Evolutionary conservation across 1,284 basidiomycete species (phyloP), one percentile per base, ranked within the genome.

Genomic region (Heterobasidion parviporum): DNA sequence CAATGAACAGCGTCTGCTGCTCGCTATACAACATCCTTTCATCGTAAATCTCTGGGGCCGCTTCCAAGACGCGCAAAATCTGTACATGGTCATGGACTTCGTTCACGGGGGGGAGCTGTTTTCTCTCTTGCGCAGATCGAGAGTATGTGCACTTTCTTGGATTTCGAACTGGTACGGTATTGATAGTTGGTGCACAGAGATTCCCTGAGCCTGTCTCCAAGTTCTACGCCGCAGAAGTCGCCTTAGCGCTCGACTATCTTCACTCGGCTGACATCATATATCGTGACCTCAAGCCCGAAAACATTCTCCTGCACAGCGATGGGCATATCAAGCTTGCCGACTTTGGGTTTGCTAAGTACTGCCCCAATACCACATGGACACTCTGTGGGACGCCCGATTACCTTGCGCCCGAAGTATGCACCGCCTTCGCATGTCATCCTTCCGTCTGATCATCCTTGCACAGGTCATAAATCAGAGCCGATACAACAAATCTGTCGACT

Each of bases 41-140:
- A 89, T 99, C 61, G 87, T 99, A 74, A 99, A 98, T 67, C 82
- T 99, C 6, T 99, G 96, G 96, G 97, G 96, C 32, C 91, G 92
- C 1, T 99, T 99, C 73, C 93, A 97, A 65, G 96, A 98, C 65
- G 75, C 85, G 9, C 80, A 90, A 49, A 98, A 98, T 68, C 76
- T 99, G 12, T 99, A 97, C 77, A 98, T 99, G 94, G 95, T 99
- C 57, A 98, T 99, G 96, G 97, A 99, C 73, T 99, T 98, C 68
- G 96, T 99, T 4, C 93, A 94, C 0, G 96, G 96, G 18, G 96
- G 96, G 16, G 96, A 99, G 72, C 77, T 99, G 7, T 99, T 99
- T 69, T 92, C 90, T 50, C 81, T 97, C 48, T 71, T 98, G 58
- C 81, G 94, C 58, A 82, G 93, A 73, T 94, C 91, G 52, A 92